Conservation (phyloP, 2,329 filamentous ascomycete genomes). For the Beauveria sp. region DNA sequence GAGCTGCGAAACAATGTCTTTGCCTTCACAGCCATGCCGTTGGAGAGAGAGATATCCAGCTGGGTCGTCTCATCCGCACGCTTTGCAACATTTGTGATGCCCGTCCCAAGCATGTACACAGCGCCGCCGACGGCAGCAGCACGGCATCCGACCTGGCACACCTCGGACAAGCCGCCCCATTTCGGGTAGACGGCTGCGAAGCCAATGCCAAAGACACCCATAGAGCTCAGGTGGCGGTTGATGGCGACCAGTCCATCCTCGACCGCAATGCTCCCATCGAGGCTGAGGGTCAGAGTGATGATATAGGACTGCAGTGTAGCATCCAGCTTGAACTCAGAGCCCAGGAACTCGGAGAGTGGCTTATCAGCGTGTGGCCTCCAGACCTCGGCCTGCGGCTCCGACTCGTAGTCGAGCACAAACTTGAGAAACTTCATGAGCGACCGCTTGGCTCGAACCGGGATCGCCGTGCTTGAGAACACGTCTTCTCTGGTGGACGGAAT, state of each 20-base stretch:
- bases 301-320: constrained; percentile 55
- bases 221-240: constrained; percentile 73
- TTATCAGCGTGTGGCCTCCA: constrained; percentile 52
- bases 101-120: constrained; percentile 77
- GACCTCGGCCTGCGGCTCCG: constrained; percentile 41
- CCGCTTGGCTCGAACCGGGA: constrained; percentile 76
- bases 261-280: constrained; percentile 55
- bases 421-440: constrained; percentile 89
- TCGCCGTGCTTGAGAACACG: constrained; percentile 70
- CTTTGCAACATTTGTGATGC: constrained; percentile 38
- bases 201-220: constrained; percentile 79
- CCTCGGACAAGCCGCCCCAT: constrained; percentile 84
- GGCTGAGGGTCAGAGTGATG: constrained; percentile 63
- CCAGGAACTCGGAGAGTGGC: constrained; percentile 52
- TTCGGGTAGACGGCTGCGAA: constrained; percentile 88
- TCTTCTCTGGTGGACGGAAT: constrained; percentile 89
- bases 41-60: constrained; percentile 46
- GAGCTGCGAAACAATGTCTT: constrained; percentile 42
- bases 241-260: constrained; percentile 64
- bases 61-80: constrained; percentile 16
- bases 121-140: constrained; percentile 86
- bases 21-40: constrained; percentile 49
- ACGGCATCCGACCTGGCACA: constrained; percentile 85
- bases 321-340: constrained; percentile 59
- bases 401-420: constrained; percentile 68